Percentiles rank a stretch among this genome's conserved stretches.
These are phyloP conservation scores for Patellifolia procumbens DNA, from an alignment of 179 eudicot species.

Conservation along the genomic window DNA sequence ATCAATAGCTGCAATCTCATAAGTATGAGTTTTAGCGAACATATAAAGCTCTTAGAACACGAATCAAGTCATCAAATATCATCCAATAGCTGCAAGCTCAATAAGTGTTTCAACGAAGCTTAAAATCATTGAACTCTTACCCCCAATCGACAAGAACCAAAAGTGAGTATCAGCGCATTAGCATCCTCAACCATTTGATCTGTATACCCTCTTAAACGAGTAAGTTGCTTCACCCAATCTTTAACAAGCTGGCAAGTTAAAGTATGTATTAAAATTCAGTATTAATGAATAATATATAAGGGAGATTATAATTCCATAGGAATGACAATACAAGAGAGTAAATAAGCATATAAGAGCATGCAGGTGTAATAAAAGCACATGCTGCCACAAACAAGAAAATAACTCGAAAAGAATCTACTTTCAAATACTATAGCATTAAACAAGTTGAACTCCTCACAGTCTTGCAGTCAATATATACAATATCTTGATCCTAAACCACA, in stretches of 20 bases:
- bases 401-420: too few relatives aligned
- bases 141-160: constrained; percentile 91
- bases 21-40: not conserved
- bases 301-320: not conserved
- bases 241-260: constrained; percentile 54
- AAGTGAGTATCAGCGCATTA: constrained; percentile 81
- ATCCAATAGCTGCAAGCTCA: not conserved
- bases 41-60: not conserved
- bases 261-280: not conserved
- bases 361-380: not conserved
- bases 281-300: not conserved
- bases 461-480: not conserved
- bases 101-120: not conserved
- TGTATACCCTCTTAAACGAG: constrained; percentile 75
- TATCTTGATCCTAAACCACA: too few relatives aligned
- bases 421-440: too few relatives aligned
- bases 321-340: too few relatives aligned
- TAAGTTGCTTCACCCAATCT: constrained; percentile 85
- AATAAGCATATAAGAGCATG: not conserved
- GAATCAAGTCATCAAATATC: not conserved
- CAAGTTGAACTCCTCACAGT: not conserved
- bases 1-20: too few relatives aligned
- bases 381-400: not conserved
- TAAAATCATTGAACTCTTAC: constrained; percentile 41
- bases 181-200: constrained; percentile 90